Base-by-base conservation (phyloP, 225 moss, liverwort and hornwort species). In the Straminergon stramineum region DNA sequence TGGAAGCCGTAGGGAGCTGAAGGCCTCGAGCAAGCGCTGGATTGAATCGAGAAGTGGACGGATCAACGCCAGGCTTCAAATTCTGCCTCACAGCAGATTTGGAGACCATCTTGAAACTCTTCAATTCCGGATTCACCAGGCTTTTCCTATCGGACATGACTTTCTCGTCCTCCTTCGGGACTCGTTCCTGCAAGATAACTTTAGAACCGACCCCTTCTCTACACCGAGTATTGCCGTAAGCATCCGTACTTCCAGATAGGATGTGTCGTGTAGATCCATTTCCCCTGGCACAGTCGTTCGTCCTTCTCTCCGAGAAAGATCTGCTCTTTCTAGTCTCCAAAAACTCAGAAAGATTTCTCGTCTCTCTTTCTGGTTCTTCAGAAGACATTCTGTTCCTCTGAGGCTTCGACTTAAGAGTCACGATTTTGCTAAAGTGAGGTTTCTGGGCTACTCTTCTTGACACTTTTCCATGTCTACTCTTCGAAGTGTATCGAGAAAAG, bases 341-440 rank as follows among this genome's bases (percentile, higher is more conserved):
- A 41, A 92, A 93, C 7, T 92, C 91, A 62, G 91, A 92, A 12
- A 94, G 82, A 30, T 68, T 87, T 70, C 91, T 84, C 23, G 89
- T 39, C 58, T 93, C 92, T 41, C 82, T 92, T 67, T 69, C 78
- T 45, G 89, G 74, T 69, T 89, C 90, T 43, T 92, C 90, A 48
- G 90, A 84, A n/a, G 85, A 60, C 9, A 37, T 63, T 74, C 63
- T 74, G 52, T 70, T 65, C 51, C 87, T 88, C 18, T 89, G 92
- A 64, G 88, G 70, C 81, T 88, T 91, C 26, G 89, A 57, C 85
- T 91, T 91, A 5, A 85, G 57, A 18, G 89, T 87, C 37, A 82
- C 89, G 53, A 68, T 80, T 86, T 84, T 81, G 61, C 89, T 75
- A 21, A 91, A 91, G 82, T 81, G 93, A 73, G 91, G 87, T 67